Evolutionary conservation across 768 basidiomycete genomes (phyloP).

Genomic region (Coprinellus micaceus): DNA sequence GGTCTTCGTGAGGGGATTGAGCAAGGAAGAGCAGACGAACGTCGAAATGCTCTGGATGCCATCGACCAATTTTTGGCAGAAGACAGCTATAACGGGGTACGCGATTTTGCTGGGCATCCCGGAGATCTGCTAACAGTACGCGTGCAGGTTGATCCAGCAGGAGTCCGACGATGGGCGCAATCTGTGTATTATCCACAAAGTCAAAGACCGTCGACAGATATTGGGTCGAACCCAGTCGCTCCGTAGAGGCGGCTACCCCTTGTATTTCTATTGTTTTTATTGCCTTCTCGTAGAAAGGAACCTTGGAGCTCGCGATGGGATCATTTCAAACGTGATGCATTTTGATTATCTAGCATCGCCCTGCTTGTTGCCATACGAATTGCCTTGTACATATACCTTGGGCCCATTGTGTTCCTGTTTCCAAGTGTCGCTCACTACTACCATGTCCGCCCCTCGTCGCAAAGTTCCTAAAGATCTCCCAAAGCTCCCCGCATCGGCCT

Average conservation of each 20-base stretch:
- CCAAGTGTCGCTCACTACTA: conserved; percentile 4
- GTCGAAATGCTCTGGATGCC: conserved; percentile 49
- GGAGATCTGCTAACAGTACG: not conserved
- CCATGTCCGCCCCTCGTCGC: conserved; percentile 33
- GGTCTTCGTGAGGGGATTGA: conserved; percentile 41
- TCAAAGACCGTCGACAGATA: not conserved
- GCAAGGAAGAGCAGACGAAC: conserved; percentile 46
- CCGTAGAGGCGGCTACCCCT: not conserved
- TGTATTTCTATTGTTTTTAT: no score
- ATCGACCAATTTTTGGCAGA: conserved; percentile 54
- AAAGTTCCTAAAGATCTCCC: conserved; percentile 66
- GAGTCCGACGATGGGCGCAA: conserved; percentile 34
- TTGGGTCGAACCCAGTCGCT: not conserved
- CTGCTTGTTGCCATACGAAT: not conserved
- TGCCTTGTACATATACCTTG: conserved; percentile 1
- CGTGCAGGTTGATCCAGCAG: conserved; percentile 12
- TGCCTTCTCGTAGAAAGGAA: no score
- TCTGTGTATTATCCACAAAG: conserved; percentile 25
- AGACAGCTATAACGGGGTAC: conserved; percentile 33
- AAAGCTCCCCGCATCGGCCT: conserved; percentile 70
- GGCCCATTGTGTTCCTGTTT: conserved; percentile 1
- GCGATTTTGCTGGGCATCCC: not conserved
- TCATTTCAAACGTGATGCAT: conserved; percentile 1
- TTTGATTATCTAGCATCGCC: conserved; percentile 12
- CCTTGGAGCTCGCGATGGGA: no score